Percentiles rank a stretch among this genome's conserved stretches.
Conservation (phyloP, 2,329 filamentous ascomycete genomes). For the Colletotrichum agaves region DNA sequence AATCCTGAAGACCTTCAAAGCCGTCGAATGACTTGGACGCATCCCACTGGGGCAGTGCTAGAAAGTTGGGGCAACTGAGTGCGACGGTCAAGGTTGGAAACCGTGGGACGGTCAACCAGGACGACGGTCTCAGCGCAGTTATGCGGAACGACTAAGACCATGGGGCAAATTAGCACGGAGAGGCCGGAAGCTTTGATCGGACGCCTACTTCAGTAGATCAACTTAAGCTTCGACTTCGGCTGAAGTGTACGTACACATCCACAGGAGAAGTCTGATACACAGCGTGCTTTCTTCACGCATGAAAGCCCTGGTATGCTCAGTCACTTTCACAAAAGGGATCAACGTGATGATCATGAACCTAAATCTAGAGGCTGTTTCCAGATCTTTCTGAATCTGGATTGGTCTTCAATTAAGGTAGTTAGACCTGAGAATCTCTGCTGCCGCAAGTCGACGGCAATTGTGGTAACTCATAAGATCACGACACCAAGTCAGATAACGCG, state of each 20-base stretch:
- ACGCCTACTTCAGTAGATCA: background rate
- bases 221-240: too few relatives aligned
- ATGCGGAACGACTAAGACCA: slow-evolving; percentile 57
- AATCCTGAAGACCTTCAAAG: slow-evolving; percentile 41
- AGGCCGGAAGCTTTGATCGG: background rate
- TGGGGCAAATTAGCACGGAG: background rate
- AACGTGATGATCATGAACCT: too few relatives aligned
- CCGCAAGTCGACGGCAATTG: background rate
- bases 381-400: too few relatives aligned
- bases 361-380: too few relatives aligned
- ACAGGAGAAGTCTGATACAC: too few relatives aligned
- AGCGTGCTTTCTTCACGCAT: too few relatives aligned
- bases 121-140: slow-evolving; percentile 60
- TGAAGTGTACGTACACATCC: too few relatives aligned
- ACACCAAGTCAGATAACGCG: background rate
- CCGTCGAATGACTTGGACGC: background rate
- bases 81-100: slow-evolving; percentile 53
- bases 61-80: slow-evolving; percentile 59
- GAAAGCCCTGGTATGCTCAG: too few relatives aligned
- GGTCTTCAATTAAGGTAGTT: background rate
- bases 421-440: slow-evolving; percentile 16
- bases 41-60: slow-evolving; percentile 37
- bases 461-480: slow-evolving; percentile 14
- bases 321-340: too few relatives aligned
- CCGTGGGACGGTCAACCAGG: slow-evolving; percentile 53